phyloP scores from a whole-genome alignment of 768 basidiomycete genomes.

The Mycena leptocephala region DNA sequence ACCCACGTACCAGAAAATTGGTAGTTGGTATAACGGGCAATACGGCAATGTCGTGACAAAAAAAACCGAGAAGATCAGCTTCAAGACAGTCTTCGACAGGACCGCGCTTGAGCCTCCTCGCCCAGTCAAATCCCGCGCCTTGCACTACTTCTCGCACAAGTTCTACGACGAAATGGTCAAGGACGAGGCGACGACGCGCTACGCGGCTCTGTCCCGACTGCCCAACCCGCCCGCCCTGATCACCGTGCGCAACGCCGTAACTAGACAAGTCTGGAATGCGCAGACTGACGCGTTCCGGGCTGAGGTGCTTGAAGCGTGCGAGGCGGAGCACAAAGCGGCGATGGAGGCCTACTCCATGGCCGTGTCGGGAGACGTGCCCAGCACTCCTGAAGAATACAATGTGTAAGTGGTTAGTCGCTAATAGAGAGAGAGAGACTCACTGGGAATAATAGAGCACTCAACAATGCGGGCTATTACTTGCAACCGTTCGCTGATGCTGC shows the following conservation, averaged over 20 bases:
- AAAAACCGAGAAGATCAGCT: background rate
- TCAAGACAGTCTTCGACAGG: constrained; percentile 12
- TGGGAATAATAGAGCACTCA: background rate
- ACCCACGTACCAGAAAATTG: constrained; percentile 14
- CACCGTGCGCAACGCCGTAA: background rate
- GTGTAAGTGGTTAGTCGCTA: background rate
- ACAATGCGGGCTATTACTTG: background rate
- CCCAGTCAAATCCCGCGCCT: background rate
- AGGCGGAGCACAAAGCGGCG: background rate
- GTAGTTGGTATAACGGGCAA: background rate
- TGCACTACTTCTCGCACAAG: background rate
- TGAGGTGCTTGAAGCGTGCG: background rate
- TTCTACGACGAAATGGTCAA: constrained; percentile 2
- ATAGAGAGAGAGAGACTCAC: background rate
- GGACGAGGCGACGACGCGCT: background rate
- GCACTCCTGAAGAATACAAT: background rate
- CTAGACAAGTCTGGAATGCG: background rate
- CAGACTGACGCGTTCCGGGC: background rate
- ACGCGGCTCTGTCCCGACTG: background rate
- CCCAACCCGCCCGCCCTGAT: background rate
- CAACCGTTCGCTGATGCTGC: background rate
- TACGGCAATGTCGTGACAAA: background rate
- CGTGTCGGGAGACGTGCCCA: background rate
- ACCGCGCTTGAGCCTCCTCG: background rate
- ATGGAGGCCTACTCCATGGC: background rate